Base-by-base conservation (phyloP, 2,329 filamentous ascomycete species). In the Thelonectria blattea region DNA sequence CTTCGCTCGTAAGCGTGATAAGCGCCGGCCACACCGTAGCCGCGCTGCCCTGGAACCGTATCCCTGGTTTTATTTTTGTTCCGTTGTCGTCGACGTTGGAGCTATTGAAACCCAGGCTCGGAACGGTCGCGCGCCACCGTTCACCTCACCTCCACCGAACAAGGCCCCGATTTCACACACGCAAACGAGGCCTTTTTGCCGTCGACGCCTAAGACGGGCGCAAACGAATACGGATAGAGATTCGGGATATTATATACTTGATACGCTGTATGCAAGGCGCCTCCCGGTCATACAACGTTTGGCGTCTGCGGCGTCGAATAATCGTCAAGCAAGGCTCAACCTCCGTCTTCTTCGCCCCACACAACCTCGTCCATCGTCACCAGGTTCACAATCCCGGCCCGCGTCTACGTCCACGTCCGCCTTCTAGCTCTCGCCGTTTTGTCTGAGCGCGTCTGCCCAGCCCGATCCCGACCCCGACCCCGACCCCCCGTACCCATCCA, bases 351-450 rank as follows among this genome's bases (percentile, higher is more conserved):
- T 6, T 58, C 42, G 68, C 63, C 65, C 68, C 68, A 70, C 68
- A 64, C 68, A 62, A 60, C 64, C 60, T 69, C 65, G 56, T 66
- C 52, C 60, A 66, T 62, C 62, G 52, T 65, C 62, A 47, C 56
- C 63, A 69, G 61, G 65, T 66, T 69, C 61, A 61, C 62, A 68
- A 71, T 63, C 68, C 68, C 63, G 63, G 68, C 67, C 68, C 68
- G 64, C 67, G 67, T 71, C 64, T 54, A 62, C 68, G 59, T 71
- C 64, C 56, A 63, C 68, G 59, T 60, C 61, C 59, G 69, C 63
- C 59, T 63, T 63, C 67, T n/a, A 66, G 60, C 65, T 52, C 61
- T 59, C 52, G 50, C 57, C 57, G 39, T 32, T 46, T 43, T 43
- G 56, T 58, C 56, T 60, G 60, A 56, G 66, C 67, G 63, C 64